Percentiles rank a stretch among this genome's conserved stretches.
Evolutionary conservation across 805 yeast genomes (phyloP).

Genomic region (Grigorovia humatica): DNA sequence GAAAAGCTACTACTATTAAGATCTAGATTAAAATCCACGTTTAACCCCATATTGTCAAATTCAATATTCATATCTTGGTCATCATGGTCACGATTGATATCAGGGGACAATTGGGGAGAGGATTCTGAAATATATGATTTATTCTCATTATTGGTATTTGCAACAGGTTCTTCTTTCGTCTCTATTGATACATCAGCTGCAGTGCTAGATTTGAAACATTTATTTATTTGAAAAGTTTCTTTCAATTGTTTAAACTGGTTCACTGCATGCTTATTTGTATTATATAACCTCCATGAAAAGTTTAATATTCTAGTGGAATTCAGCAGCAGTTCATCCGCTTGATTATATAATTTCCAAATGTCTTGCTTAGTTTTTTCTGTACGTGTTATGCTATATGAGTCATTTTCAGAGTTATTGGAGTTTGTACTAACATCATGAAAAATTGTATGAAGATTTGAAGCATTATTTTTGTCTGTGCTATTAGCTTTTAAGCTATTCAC

Average conservation of each 20-base stretch:
- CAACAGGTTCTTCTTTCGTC: neutral
- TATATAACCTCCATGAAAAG: constrained; percentile 57
- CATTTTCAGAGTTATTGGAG: neutral
- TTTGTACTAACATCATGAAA: neutral
- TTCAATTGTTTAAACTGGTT: neutral
- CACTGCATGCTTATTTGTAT: neutral
- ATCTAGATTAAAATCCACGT: neutral
- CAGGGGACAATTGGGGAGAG: neutral
- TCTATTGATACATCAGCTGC: neutral
- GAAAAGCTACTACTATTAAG: neutral
- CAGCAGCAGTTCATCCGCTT: constrained; percentile 66
- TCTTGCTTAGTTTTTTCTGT: neutral
- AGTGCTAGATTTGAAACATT: neutral
- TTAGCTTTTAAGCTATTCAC: neutral
- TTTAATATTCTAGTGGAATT: constrained; percentile 72
- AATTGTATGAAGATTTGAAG: neutral
- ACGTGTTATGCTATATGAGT: no score
- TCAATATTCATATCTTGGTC: neutral
- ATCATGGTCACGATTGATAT: neutral
- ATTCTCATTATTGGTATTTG: neutral
- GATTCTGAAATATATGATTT: neutral
- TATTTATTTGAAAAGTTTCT: no score
- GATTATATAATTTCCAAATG: constrained; percentile 73
- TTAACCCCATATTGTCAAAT: neutral
- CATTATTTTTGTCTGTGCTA: neutral